Evolutionary conservation across 1,284 basidiomycete genomes (phyloP).

Genomic region (Microbotryum saponariae): DNA sequence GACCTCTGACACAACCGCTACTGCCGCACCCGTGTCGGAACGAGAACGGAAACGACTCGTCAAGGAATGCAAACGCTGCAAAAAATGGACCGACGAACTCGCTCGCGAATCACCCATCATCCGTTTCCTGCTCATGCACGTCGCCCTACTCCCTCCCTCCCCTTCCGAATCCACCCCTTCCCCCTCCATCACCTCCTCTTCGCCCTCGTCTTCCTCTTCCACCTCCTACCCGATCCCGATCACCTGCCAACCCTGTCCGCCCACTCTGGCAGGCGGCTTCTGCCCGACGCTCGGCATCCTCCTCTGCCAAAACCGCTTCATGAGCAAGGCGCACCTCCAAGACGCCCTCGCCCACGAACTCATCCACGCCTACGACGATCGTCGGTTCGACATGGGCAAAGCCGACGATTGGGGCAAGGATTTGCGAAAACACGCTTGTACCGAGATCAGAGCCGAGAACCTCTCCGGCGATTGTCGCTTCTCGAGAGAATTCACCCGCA

Average conservation of each 20-base stretch:
- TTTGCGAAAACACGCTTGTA: slow-evolving; percentile 87
- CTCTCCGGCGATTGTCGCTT: slow-evolving; percentile 86
- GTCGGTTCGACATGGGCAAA: slow-evolving; percentile 67
- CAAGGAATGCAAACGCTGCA: slow-evolving; percentile 44
- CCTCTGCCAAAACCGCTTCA: slow-evolving; percentile 74
- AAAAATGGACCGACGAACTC: slow-evolving; percentile 46
- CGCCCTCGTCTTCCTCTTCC: too few species aligned
- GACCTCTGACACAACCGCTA: not conserved
- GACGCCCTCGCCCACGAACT: slow-evolving; percentile 89
- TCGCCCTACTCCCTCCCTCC: slow-evolving; percentile 55
- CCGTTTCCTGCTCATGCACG: slow-evolving; percentile 80
- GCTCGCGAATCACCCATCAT: slow-evolving; percentile 64
- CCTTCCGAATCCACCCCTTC: slow-evolving; percentile 45
- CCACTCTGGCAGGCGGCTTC: slow-evolving; percentile 71
- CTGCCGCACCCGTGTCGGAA: not conserved
- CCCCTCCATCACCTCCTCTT: too few species aligned
- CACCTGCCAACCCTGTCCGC: slow-evolving; percentile 72
- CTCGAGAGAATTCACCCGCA: slow-evolving; percentile 62
- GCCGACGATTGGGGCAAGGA: slow-evolving; percentile 63
- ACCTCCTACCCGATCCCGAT: slow-evolving; percentile 52
- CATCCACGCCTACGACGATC: slow-evolving; percentile 92
- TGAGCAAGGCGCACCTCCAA: slow-evolving; percentile 79
- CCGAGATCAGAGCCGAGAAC: slow-evolving; percentile 92
- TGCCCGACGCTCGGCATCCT: slow-evolving; percentile 66
- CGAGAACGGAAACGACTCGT: slow-evolving; percentile 9